phyloP scores from a whole-genome alignment of 2,329 filamentous ascomycete genomes.

The Epichloe sp. region DNA sequence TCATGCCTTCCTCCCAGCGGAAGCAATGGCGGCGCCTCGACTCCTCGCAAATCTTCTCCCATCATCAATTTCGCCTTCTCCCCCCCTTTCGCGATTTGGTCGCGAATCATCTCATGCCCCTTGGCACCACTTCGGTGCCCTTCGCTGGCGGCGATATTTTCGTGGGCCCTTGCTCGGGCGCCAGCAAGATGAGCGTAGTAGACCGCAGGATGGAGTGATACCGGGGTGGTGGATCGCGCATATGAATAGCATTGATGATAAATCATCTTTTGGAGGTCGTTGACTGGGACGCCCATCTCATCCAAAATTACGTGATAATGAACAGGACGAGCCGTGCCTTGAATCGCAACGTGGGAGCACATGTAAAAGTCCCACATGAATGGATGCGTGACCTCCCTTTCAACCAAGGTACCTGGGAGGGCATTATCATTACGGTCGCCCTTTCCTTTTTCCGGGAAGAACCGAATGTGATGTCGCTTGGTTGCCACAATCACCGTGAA shows the following conservation, averaged over 20 bases:
- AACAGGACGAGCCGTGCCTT: constrained; percentile 84
- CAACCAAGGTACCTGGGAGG: constrained; percentile 75
- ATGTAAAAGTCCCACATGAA: constrained; percentile 80
- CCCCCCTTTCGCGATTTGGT: constrained; percentile 26
- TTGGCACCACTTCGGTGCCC: constrained; percentile 31
- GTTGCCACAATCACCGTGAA: constrained; percentile 81
- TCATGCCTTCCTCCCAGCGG: constrained; percentile 16
- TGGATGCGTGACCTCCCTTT: constrained; percentile 80
- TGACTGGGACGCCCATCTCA: constrained; percentile 54
- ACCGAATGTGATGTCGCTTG: constrained; percentile 88
- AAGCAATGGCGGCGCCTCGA: constrained; percentile 19
- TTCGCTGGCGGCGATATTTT: constrained; percentile 34
- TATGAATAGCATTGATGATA: constrained; percentile 96
- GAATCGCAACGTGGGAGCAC: constrained; percentile 58
- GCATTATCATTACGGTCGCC: constrained; percentile 72
- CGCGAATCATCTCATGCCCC: constrained; percentile 25
- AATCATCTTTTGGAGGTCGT: constrained; percentile 72
- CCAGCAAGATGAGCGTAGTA: constrained; percentile 94
- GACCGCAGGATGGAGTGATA: constrained; percentile 77
- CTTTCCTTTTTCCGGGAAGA: constrained; percentile 57
- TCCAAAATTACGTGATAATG: constrained; percentile 86
- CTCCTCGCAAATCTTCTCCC: constrained; percentile 9
- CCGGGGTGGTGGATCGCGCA: constrained; percentile 78
- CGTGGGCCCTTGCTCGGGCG: constrained; percentile 65
- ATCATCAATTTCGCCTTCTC: constrained; percentile 5